Evolutionary conservation across 192 early-diverging fungal species (phyloP), one percentile per base, ranked within the genome.

Genomic region (Chytriomyces sp.): DNA sequence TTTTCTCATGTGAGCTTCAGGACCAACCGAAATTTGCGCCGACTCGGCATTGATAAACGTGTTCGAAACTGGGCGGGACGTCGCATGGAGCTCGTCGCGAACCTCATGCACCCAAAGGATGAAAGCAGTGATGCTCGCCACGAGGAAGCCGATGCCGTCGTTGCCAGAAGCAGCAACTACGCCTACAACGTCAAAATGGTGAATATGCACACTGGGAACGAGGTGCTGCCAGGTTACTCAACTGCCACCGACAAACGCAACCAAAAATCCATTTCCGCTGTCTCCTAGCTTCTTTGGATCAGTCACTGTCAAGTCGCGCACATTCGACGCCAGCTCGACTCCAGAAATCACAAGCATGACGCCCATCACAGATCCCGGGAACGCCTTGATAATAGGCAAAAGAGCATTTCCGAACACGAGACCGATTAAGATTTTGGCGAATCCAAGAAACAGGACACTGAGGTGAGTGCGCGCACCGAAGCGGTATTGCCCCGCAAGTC

Each of bases 401-500:
- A 96, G 83, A 5, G 93, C 91, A 39, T 84, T 85, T 34, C 93
- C 93, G 84, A 95, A 93, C 52, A 94, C 74, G n/a, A 94, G 81
- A 33, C 93, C 93, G 5, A 91, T 37, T 0, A 91, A 40, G n/a
- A 96, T 82, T 72, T 95, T 96, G 79, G 85, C 58, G 2, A 78
- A 39, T 26, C 95, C 95, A 22, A 96, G 82, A 57, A 93, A 56
- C 52, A 92, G 84, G 67, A 96, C 83, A 38, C 91, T 91, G 33
- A 91, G 82, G 60, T 89, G 91, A 0, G 91, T 85, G 54, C 95
- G 86, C 19, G 95, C 93, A 56, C 95, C 95, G 79, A 96, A 96
- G 6, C 93, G 91, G 75, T 95, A 94, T 80, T 96, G 93, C 5
- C 90, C 95, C n/a, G 93, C 93, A n/a, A 96, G 80, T 26, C 95